Percentiles rank a stretch among this genome's conserved stretches.
Conservation (phyloP, 2,329 filamentous ascomycete species). For the Trichoderma sp. region DNA sequence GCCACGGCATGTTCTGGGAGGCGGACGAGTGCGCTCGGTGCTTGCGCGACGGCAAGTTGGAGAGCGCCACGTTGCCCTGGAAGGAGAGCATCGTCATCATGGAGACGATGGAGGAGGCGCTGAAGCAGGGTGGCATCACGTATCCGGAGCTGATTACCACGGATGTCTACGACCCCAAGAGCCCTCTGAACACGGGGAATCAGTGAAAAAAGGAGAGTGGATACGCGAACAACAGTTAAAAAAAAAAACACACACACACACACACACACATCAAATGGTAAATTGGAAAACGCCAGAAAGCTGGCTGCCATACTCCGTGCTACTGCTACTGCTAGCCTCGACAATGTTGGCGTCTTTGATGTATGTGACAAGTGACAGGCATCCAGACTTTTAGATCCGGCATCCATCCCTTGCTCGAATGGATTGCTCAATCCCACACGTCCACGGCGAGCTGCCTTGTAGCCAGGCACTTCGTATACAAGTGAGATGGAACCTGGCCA, state of each 20-base stretch:
- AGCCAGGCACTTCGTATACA: neutral
- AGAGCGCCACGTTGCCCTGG: constrained; percentile 68
- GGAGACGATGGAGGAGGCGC: constrained; percentile 62
- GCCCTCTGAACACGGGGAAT: constrained; percentile 58
- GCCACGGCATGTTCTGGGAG: constrained; percentile 87
- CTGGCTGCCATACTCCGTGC: neutral
- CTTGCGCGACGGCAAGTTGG: constrained; percentile 70
- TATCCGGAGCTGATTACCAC: constrained; percentile 57
- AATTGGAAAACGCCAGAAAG: neutral
- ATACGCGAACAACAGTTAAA: neutral
- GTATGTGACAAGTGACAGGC: neutral
- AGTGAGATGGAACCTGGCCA: neutral
- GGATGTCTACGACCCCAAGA: constrained; percentile 56
- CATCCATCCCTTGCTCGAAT: neutral
- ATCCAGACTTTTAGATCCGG: neutral
- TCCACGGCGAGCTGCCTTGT: neutral
- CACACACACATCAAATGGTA: neutral
- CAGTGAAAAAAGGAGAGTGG: constrained; percentile 24
- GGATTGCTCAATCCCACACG: neutral
- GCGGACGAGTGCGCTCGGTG: constrained; percentile 76
- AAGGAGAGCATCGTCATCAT: constrained; percentile 81
- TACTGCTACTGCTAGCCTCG: too few relatives aligned
- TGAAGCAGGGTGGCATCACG: constrained; percentile 50
- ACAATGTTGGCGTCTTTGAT: neutral
- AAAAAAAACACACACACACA: too few relatives aligned